Base-by-base conservation (phyloP, 371 early-diverging fungal genomes). In the Mortierella sp. region DNA sequence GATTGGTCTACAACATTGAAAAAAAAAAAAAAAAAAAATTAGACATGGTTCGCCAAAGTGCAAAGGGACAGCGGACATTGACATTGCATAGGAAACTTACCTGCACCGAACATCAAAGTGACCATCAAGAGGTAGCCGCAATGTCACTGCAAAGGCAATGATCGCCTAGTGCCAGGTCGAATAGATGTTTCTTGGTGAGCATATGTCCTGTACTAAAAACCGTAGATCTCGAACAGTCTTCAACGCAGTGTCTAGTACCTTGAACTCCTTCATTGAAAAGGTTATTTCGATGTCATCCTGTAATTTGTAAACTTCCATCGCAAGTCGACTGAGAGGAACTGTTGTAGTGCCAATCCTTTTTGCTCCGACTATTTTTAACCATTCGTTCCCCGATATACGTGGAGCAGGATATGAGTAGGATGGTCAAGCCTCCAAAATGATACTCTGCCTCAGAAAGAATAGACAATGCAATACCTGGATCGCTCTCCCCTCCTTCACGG, bases 251-350 rank as follows among this genome's bases (percentile, higher is more conserved):
- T 9, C 37, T 21, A 4, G 23, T 57, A 74, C 75, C 65, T 72
- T 76, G 68, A 76, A 76, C 51, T 76, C 77, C 44, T 76, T 76
- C 25, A 76, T 29, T 7, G 77, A 57, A 57, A 71, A 68, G 1
- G 65, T 58, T 6, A 76, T 46, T 26, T 71, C 72, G 2, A 68
- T 57, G 11, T 67, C 62, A 26, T 72, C 65, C 44, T 58, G 68
- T 9, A 71, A 48, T 1, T 0, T 58, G 37, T 71, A 76, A 11
- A 14, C 18, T 7, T 71, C 68, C 67, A 76, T 64, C 7, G 64
- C 57, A 2, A 14, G 61, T 15, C 62, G 25, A 28, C 37, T 46
- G 14, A 76, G 30, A 1, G 61, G 68, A 0, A 76, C 68, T 16
- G 50, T 59, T 9, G 77, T 76, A 25, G 63, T 60, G 5, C 64